These are phyloP conservation scores for Picea glauca DNA, from an alignment of 75 land plant genomes.

Conservation along the genomic window DNA sequence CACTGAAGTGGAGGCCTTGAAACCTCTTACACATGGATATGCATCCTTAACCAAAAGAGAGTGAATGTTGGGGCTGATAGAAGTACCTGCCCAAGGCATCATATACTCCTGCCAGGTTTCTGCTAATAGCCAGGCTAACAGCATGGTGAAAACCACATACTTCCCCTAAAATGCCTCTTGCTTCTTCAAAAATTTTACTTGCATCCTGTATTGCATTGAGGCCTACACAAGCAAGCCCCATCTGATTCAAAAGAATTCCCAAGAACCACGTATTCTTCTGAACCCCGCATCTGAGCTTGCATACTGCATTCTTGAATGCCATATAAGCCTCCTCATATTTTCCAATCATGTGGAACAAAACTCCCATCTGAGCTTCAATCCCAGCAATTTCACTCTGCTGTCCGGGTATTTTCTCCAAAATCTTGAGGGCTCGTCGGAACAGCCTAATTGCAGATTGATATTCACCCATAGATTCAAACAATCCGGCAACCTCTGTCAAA, in stretches of 20 bases:
- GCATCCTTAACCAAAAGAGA: too few species aligned
- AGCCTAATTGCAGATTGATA: slow-evolving; percentile 20
- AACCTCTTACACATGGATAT: too few species aligned
- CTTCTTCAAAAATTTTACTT: slow-evolving; percentile 22
- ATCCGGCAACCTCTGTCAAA: slow-evolving; percentile 26
- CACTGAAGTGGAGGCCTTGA: too few species aligned
- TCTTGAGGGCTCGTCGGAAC: slow-evolving; percentile 21
- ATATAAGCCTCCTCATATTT: slow-evolving; percentile 22
- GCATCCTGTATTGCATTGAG: slow-evolving; percentile 32
- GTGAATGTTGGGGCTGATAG: too few species aligned
- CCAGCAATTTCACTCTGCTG: slow-evolving; percentile 29
- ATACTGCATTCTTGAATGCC: slow-evolving; percentile 26
- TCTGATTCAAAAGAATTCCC: slow-evolving; percentile 35
- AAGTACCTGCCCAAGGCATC: slow-evolving; percentile 38
- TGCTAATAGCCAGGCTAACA: slow-evolving; percentile 38
- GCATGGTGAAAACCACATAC: slow-evolving; percentile 28
- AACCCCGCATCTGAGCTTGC: slow-evolving; percentile 20
- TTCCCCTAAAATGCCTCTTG: slow-evolving; percentile 30
- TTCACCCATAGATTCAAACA: slow-evolving; percentile 30
- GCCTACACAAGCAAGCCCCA: slow-evolving; percentile 33
- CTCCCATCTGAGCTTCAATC: slow-evolving; percentile 42
- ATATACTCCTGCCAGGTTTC: slow-evolving; percentile 32
- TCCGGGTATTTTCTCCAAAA: slow-evolving; percentile 28
- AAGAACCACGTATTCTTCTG: slow-evolving; percentile 20
- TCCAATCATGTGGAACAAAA: slow-evolving; percentile 27